Evolutionary conservation across 202 grass and related monocot genomes (phyloP), one percentile per base, ranked within the genome.

Genomic region (Schoenoplectus triqueter): DNA sequence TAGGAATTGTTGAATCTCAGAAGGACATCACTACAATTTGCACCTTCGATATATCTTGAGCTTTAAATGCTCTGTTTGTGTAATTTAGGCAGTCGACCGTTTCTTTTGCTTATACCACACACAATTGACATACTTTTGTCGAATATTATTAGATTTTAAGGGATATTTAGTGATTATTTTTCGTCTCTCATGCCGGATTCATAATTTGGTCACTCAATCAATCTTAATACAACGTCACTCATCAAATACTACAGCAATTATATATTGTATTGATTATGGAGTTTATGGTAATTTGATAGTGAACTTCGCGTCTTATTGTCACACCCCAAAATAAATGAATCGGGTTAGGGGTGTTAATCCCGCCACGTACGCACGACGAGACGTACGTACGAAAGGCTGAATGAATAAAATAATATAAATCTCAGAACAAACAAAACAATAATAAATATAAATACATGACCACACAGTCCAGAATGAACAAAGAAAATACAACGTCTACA

Each of bases 71-170:
- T 69, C 31, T 13, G 66, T 65, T 65, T 65, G 2, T 14, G 52
- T 55, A 13, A 22, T 17, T 21, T 22, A 46, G 31, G 41, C n/a
- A 45, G 64, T 69, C 9, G 11, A 5, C 2, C n/a, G 3, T 14
- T 69, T 45, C 13, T n/a, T 69, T 69, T 69, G 39, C 66, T 69
- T 69, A 13, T 15, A 69, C 40, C 66, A 45, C 41, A 69, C 66
- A 69, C 66, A 69, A 69, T 4, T 45, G 1, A 44, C 11, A 11
- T n/a, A 45, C 39, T 45, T 45, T 69, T 69, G 40, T 11, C 39
- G 10, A 69, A 69, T 45, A 45, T 45, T 15, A 45, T 39, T n/a
- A 45, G 4, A 15, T 44, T 42, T 15, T 69, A 5, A 69, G 6
- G 31, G 11, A 69, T 15, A 13, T 0, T 69, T 69, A 6, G 45